A percentile compares a stretch with the other conserved stretches of the same genome.
phyloP scores from a whole-genome alignment of 1,284 basidiomycete species.

The Cutaneotrichosporon spelunceum region DNA sequence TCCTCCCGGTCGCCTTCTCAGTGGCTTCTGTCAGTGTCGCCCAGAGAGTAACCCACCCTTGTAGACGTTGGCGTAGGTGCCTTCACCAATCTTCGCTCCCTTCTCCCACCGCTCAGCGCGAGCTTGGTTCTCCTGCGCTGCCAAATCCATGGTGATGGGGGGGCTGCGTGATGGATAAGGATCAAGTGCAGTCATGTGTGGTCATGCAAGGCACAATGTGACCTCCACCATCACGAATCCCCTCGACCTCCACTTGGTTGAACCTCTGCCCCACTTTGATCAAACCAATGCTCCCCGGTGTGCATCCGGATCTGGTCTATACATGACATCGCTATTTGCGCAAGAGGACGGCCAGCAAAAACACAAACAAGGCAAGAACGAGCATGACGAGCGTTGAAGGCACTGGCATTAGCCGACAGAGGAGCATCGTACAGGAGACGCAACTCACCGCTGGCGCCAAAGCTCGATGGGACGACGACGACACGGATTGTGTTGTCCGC shows the following conservation, averaged over 20 bases:
- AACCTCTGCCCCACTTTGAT: not conserved
- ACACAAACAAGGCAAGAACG: conserved; percentile 14
- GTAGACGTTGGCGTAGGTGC: conserved; percentile 96
- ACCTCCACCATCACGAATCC: conserved; percentile 6
- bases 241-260: not conserved
- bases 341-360: conserved; percentile 11
- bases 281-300: too few relatives aligned
- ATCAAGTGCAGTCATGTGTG: too few relatives aligned
- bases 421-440: conserved; percentile 1
- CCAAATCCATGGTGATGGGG: conserved; percentile 42
- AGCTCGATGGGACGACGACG: conserved; percentile 64
- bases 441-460: conserved; percentile 41
- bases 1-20: conserved; percentile 41
- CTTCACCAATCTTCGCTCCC: conserved; percentile 88
- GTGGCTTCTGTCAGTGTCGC: conserved; percentile 23
- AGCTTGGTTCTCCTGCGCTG: conserved; percentile 39
- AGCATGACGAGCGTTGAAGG: conserved; percentile 9
- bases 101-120: conserved; percentile 56
- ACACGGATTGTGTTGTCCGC: conserved; percentile 86
- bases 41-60: conserved; percentile 59
- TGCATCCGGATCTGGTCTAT: conserved; percentile 1
- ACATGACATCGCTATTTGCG: conserved; percentile 5
- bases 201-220: not conserved
- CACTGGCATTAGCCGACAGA: conserved; percentile 11
- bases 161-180: not conserved